phyloP scores from a whole-genome alignment of 352 stramenopile genomes.

The Aphanomyces euteiches region DNA sequence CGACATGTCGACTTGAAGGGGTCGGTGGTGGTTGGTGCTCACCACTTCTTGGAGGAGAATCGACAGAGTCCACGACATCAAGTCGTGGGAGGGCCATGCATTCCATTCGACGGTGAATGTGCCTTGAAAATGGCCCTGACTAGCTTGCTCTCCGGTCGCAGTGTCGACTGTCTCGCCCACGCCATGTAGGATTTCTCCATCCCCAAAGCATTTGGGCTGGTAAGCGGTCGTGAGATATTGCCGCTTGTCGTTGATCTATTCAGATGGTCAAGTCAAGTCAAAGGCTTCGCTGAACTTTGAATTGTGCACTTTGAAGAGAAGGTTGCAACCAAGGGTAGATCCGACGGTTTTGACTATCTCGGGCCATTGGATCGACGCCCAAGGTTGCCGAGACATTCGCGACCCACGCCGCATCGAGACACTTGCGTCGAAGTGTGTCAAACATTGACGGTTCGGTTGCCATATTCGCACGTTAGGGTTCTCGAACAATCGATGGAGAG shows the following conservation, averaged over 20 bases:
- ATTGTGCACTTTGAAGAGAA: not conserved
- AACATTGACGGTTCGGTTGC: not conserved
- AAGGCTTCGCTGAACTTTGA: not conserved
- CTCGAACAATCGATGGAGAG: no score
- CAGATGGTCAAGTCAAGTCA: not conserved
- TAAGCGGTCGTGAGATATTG: not conserved
- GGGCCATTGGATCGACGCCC: not conserved
- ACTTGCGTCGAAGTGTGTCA: not conserved
- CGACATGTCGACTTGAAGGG: not conserved
- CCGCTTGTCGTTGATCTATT: not conserved
- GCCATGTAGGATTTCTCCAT: not conserved
- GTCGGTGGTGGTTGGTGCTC: not conserved
- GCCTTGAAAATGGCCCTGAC: not conserved
- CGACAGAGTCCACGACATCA: not conserved
- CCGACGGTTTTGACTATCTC: not conserved
- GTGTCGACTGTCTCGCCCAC: not conserved
- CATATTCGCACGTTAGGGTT: no score
- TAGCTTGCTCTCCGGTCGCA: not conserved
- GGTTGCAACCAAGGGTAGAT: not conserved
- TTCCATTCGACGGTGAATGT: constrained; percentile 20
- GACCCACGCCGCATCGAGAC: not conserved
- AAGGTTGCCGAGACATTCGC: not conserved
- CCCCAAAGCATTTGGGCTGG: not conserved
- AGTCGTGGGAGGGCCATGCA: constrained; percentile 12
- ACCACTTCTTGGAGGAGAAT: constrained; percentile 30